Conservation (phyloP, 2,329 filamentous ascomycete genomes). For the Curvularia hawaiiensis region DNA sequence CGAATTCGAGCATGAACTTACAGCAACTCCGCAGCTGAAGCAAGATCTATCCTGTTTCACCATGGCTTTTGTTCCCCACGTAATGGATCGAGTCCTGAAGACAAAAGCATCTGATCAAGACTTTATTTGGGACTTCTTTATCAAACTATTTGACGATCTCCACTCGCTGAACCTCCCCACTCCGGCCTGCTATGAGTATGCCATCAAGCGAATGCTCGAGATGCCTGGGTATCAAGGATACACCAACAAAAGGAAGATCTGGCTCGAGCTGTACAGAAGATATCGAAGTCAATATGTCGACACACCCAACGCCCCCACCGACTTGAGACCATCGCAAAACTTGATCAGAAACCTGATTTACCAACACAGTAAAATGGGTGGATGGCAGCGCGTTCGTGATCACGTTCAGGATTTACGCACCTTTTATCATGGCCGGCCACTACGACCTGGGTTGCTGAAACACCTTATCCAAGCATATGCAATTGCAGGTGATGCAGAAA, state of each 20-base stretch:
- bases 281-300: constrained; percentile 30
- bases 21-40: constrained; percentile 19
- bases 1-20: constrained; percentile 32
- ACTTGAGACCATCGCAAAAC: constrained; percentile 26
- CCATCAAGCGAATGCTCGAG: constrained; percentile 31
- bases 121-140: constrained; percentile 34
- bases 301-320: constrained; percentile 7
- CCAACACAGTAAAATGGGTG: constrained; percentile 26
- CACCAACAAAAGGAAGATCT: constrained; percentile 33
- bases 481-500: constrained; percentile 37
- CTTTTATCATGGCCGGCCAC: constrained; percentile 28
- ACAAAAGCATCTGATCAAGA: constrained; percentile 28
- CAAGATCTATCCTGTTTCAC: constrained; percentile 28
- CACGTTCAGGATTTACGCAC: constrained; percentile 34
- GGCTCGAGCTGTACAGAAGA: constrained; percentile 33
- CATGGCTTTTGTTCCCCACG: constrained; percentile 34
- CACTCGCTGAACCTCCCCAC: constrained; percentile 25
- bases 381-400: constrained; percentile 24
- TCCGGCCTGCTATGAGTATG: constrained; percentile 32
- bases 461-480: constrained; percentile 40
- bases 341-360: constrained; percentile 29
- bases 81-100: constrained; percentile 34
- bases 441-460: constrained; percentile 28
- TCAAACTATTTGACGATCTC: constrained; percentile 32
- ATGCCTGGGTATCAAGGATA: constrained; percentile 38